A percentile compares a stretch with the other conserved stretches of the same genome.
Conservation (phyloP, 345 rosid genomes). For the Noccaea caerulescens region DNA sequence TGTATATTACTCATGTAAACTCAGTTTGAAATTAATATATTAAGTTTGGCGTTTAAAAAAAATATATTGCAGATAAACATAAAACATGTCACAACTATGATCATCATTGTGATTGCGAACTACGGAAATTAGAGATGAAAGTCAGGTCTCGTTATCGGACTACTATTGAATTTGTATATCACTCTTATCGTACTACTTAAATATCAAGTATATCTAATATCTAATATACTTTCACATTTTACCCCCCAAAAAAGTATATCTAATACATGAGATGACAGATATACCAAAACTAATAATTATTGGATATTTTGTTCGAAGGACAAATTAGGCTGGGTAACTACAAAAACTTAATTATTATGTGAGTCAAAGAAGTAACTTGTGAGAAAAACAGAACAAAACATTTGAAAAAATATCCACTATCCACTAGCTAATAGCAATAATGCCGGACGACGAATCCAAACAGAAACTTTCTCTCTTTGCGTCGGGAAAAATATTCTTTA, state of each 20-base stretch:
- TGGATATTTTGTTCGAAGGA: not conserved
- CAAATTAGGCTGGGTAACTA: not conserved
- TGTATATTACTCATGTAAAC: too few relatives aligned
- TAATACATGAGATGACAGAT: not conserved
- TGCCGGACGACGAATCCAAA: slow-evolving; percentile 40
- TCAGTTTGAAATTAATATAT: too few relatives aligned
- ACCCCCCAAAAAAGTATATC: too few relatives aligned
- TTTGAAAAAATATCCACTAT: slow-evolving; percentile 39
- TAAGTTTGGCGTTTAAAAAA: too few relatives aligned
- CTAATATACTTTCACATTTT: too few relatives aligned
- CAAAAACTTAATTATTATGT: not conserved
- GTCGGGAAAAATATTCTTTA: slow-evolving; percentile 27
- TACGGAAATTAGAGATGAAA: slow-evolving; percentile 9
- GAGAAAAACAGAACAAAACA: slow-evolving; percentile 33
- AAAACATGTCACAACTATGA: slow-evolving; percentile 24
- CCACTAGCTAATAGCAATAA: slow-evolving; percentile 29
- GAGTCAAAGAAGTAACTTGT: slow-evolving; percentile 44
- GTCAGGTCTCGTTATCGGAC: slow-evolving; percentile 26
- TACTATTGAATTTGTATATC: slow-evolving; percentile 13
- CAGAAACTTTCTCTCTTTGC: slow-evolving; percentile 18
- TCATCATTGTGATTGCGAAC: slow-evolving; percentile 30
- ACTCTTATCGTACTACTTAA: slow-evolving; percentile 22
- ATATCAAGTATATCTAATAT: not conserved
- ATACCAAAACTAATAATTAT: slow-evolving; percentile 2
- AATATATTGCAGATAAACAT: too few relatives aligned